Evolutionary conservation across 192 early-diverging fungal genomes (phyloP), one percentile per base, ranked within the genome.

Genomic region (Lobosporangium transversale): DNA sequence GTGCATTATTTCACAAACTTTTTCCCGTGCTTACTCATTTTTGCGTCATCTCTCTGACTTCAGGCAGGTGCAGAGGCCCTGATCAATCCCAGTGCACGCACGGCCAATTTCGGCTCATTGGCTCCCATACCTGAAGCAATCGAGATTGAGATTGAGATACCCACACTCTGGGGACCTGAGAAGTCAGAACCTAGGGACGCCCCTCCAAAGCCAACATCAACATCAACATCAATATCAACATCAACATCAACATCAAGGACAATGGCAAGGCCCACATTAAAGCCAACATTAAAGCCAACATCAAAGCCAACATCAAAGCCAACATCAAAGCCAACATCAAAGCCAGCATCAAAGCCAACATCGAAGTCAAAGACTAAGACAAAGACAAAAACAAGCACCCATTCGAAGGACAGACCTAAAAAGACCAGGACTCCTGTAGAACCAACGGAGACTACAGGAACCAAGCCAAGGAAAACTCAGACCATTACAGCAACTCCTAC

Each of bases 201-300:
- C n/a, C n/a, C n/a, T n/a, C 18, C 37, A 53, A 12, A 37, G 26
- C 62, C n/a, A n/a, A n/a, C n/a, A n/a, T n/a, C n/a, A n/a, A 42
- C n/a, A n/a, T n/a, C n/a, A n/a, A n/a, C n/a, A n/a, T n/a, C n/a
- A n/a, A n/a, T n/a, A n/a, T n/a, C n/a, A n/a, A n/a, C n/a, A n/a
- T n/a, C n/a, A n/a, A 12, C 15, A 49, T 5, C 40, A 17, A 27
- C 7, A 2, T 27, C 6, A 15, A 15, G 32, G 3, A 33, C 49
- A 27, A 23, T 15, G 1, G 2, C 51, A 32, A 32, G 8, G 1
- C 40, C 37, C 33, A 62, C 45, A 24, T 11, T 32, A 49, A 54
- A 44, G 51, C 24, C 62, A 64, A 64, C 49, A 42, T 44, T 52
- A 52, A 51, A 53, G 48, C 14, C 49, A 53, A 64, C 26, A 52